A percentile compares a stretch with the other conserved stretches of the same genome.
phyloP scores from a whole-genome alignment of 148 eudicot species.

The Vaccinium myrtillus region DNA sequence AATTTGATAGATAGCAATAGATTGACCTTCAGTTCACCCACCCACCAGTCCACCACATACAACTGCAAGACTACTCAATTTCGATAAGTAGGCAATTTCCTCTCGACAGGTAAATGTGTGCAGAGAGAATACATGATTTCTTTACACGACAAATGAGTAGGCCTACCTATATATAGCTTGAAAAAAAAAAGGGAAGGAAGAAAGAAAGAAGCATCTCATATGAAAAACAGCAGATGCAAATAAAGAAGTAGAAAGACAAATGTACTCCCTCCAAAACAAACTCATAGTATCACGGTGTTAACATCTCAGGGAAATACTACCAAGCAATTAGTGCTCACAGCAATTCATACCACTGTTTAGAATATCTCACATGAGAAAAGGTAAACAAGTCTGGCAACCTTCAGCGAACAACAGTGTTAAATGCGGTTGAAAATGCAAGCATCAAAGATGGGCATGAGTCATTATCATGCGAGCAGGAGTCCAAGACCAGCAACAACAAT shows the following conservation, averaged over 20 bases:
- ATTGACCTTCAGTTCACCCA: background rate
- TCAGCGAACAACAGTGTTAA: background rate
- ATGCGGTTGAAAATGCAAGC: slow-evolving; percentile 2
- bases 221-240: background rate
- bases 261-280: background rate
- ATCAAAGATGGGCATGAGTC: background rate
- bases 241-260: background rate
- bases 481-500: background rate
- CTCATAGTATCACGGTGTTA: background rate
- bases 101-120: background rate
- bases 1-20: background rate
- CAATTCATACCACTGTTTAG: background rate
- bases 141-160: background rate
- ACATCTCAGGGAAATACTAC: background rate
- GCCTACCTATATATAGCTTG: background rate
- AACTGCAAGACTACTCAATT: background rate
- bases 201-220: background rate
- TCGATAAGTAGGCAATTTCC: too few relatives aligned
- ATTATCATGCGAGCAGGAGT: background rate
- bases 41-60: background rate
- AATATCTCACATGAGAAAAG: background rate
- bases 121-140: background rate
- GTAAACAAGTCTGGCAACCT: background rate
- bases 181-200: background rate
- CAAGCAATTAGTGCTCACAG: background rate